Base-by-base conservation (phyloP, 2,329 filamentous ascomycete genomes). In the Apiospora kogelbergensis region DNA sequence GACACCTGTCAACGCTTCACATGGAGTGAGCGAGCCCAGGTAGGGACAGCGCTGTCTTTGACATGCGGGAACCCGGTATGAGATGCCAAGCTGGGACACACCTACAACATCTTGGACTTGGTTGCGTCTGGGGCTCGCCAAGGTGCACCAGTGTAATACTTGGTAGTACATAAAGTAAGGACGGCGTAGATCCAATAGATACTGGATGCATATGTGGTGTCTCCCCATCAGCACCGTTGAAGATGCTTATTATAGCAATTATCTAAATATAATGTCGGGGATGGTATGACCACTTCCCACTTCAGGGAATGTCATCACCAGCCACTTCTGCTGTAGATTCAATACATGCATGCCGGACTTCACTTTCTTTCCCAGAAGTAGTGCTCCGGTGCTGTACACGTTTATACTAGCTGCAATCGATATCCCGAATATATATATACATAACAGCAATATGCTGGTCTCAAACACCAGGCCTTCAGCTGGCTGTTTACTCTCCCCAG, bases 31-130 rank as follows among this genome's bases (percentile, higher is more conserved):
- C 26, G 26, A 7, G 26, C 33, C 30, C 26, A 9, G 17, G 48
- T 33, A 57, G 26, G 48, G 48, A 10, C 48, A 33, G 20, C 7
- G 48, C 48, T 57, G 48, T 57, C 26, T 33, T 57, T 57, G 26
- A n/a, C 20, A 60, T 60, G 53, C 53, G 53, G 53, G 17, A 60
- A n/a, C 53, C 53, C 53, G 53, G 53, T 60, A 60, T 60, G 33
- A 37, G 53, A n/a, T 60, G n/a, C 53, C 53, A 60, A 17, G 53
- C 53, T 60, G 53, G 53, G 53, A 60, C 53, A 60, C 53, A 60
- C 53, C 53, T 60, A 60, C 53, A 37, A 60, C 30, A 37, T 60
- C 30, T 37, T 60, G 53, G 53, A 30, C 53, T 60, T 60, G 26
- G 53, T 37, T 37, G 17, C 30, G 53, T 60, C 53, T 60, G 53